Evolutionary conservation across 1,284 basidiomycete genomes (phyloP).

Genomic region (Rhodotorula sp.): DNA sequence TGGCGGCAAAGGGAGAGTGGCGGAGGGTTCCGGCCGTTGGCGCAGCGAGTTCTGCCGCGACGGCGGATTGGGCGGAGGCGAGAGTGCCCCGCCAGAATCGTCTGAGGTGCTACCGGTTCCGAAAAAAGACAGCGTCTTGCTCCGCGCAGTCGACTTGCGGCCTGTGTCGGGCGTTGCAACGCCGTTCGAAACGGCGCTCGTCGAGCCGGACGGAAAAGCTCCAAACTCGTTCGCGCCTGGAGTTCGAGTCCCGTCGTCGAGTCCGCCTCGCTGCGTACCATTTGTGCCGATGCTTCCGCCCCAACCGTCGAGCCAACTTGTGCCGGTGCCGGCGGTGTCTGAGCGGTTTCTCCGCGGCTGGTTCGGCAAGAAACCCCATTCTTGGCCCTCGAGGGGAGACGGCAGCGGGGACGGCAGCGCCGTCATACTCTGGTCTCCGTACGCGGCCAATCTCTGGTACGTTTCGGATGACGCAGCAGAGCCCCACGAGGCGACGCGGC

Average conservation of each 20-base stretch:
- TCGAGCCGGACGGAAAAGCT: slow-evolving; percentile 1
- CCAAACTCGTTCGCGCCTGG: slow-evolving; percentile 1
- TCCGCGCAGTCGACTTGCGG: slow-evolving; percentile 8
- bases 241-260: not conserved
- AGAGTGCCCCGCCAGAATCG: slow-evolving; percentile 3
- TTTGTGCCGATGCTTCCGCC: slow-evolving; percentile 1
- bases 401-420: slow-evolving; percentile 32
- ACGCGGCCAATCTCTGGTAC: slow-evolving; percentile 3
- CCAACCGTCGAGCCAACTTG: not conserved
- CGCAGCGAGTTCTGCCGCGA: slow-evolving; percentile 26
- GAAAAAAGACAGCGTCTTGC: slow-evolving; percentile 39
- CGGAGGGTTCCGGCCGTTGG: not conserved
- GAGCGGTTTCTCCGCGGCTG: not conserved
- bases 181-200: not conserved
- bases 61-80: slow-evolving; percentile 37
- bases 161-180: not conserved
- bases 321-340: not conserved
- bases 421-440: slow-evolving; percentile 23
- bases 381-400: slow-evolving; percentile 23
- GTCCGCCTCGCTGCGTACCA: not conserved
- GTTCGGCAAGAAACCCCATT: slow-evolving; percentile 24
- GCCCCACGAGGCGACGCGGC: slow-evolving; percentile 35
- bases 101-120: slow-evolving; percentile 10
- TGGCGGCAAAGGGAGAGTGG: not conserved
- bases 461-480: slow-evolving; percentile 20